These are phyloP conservation scores for Warburgia ugandensis DNA, from an alignment of 164 flowering plant genomes.

Conservation along the genomic window DNA sequence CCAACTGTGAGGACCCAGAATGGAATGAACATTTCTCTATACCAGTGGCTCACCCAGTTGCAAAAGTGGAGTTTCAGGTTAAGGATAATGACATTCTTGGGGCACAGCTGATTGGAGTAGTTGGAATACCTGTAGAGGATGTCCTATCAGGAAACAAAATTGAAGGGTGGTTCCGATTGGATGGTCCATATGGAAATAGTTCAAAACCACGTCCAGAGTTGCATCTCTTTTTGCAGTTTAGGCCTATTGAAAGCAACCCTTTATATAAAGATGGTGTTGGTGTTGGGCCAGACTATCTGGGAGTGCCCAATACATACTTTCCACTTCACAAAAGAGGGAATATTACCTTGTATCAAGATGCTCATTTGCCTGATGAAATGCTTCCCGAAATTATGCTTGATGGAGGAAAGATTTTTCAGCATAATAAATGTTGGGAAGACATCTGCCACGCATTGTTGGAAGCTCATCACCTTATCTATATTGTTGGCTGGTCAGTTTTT, in stretches of 20 bases:
- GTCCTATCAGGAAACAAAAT: slow-evolving; percentile 33
- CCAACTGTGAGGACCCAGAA: slow-evolving; percentile 49
- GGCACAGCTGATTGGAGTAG: slow-evolving; percentile 55
- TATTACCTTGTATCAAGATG: slow-evolving; percentile 83
- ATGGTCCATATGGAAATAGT: slow-evolving; percentile 26
- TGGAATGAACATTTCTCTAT: slow-evolving; percentile 58
- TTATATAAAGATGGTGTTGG: too few relatives aligned
- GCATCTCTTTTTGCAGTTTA: slow-evolving; percentile 41
- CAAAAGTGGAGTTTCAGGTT: too few relatives aligned
- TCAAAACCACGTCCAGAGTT: slow-evolving; percentile 41
- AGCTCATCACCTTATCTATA: too few relatives aligned
- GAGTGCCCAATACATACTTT: too few relatives aligned
- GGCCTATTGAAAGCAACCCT: too few relatives aligned
- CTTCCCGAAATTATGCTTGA: slow-evolving; percentile 45
- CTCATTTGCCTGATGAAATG: slow-evolving; percentile 41
- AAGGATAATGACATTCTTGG: too few relatives aligned
- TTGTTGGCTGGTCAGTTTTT: too few relatives aligned
- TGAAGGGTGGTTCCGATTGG: slow-evolving; percentile 51
- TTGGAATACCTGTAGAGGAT: slow-evolving; percentile 36
- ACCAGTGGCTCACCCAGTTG: slow-evolving; percentile 53
- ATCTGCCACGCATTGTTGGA: too few relatives aligned
- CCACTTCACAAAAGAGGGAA: too few relatives aligned
- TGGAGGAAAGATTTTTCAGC: slow-evolving; percentile 34
- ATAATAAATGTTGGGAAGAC: slow-evolving; percentile 57
- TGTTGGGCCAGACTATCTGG: too few relatives aligned